Evolutionary conservation across 805 yeast species (phyloP), one percentile per base, ranked within the genome.

Genomic region (Yamadazyma takamatsuzukensis): DNA sequence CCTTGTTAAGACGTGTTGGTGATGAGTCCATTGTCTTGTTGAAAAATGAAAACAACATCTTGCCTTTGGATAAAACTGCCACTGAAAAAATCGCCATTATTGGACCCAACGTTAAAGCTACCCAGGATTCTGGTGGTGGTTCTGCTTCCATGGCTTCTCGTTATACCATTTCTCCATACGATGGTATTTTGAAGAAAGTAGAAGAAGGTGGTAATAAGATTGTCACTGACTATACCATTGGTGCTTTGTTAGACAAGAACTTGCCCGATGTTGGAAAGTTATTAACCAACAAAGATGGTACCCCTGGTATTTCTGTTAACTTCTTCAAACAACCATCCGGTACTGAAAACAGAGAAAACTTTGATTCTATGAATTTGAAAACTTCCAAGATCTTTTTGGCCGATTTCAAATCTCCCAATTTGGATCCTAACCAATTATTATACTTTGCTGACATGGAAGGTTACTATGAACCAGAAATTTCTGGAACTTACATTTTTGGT

Each of bases 61-160:
- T 76, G 36, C 84, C 84, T 2, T 58, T 78, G 29, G 46, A 57
- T 5, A 47, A 45, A 30, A 25, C 29, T 10, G 40, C 41, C 9
- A 5, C 36, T 5, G 38, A 45, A 26, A 61, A 48, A 8, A 59
- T 68, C 21, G 74, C 76, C 2, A 70, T 78, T 13, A 72, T 78
- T 45, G 85, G 84, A 3, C 81, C 82, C 22, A 74, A 72, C 40
- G 81, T 76, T 17, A 72, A 64, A 41, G 52, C 48, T 28, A 59
- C 76, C 5, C 65, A 69, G 24, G 70, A 61, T 39, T 69, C 76
- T 15, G 83, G 83, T 37, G 83, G 83, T 41, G 83, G 83, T 6
- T 76, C 81, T 14, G 80, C 82, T 22, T 59, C 76, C 8, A 54
- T 73, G 41, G 52, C 54, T 15, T 68, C 77, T 4, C 65, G 72